phyloP scores from a whole-genome alignment of 176 grass and related monocot genomes.

The Echinochloa phyllopogon region DNA sequence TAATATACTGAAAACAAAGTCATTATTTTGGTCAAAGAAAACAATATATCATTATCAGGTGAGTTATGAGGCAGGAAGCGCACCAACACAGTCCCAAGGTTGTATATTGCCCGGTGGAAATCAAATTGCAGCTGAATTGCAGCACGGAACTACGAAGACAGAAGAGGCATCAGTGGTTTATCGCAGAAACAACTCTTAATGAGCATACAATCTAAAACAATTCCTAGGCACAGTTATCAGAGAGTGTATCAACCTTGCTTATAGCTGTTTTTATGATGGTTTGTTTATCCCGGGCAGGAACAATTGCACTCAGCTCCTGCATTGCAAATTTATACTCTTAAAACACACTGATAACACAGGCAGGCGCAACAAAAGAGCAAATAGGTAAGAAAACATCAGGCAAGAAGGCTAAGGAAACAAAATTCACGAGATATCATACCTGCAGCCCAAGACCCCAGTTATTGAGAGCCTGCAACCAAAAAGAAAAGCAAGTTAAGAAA shows the following conservation, averaged over 20 bases:
- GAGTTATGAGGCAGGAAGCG: slow-evolving; percentile 35
- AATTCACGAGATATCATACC: slow-evolving; percentile 49
- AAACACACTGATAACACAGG: slow-evolving; percentile 34
- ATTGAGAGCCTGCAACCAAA: slow-evolving; percentile 82
- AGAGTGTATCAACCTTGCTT: slow-evolving; percentile 75
- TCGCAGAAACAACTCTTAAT: slow-evolving; percentile 10
- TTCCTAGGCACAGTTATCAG: neutral
- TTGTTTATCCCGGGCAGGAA: slow-evolving; percentile 93
- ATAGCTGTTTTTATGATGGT: slow-evolving; percentile 97
- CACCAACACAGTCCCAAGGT: slow-evolving; percentile 97
- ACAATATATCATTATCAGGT: slow-evolving; percentile 31
- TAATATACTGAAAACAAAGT: slow-evolving; percentile 10
- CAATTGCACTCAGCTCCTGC: slow-evolving; percentile 96
- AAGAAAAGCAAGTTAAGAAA: slow-evolving; percentile 32
- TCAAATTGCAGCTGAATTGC: slow-evolving; percentile 98
- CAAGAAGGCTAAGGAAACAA: slow-evolving; percentile 27
- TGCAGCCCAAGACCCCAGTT: slow-evolving; percentile 99
- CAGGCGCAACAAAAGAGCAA: slow-evolving; percentile 31
- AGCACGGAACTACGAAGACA: slow-evolving; percentile 76
- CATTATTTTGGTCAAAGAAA: neutral
- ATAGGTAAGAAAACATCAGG: slow-evolving; percentile 24
- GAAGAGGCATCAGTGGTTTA: slow-evolving; percentile 23
- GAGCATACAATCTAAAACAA: slow-evolving; percentile 25
- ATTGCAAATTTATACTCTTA: slow-evolving; percentile 49
- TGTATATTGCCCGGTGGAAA: slow-evolving; percentile 99